Base-by-base conservation (phyloP, 495 filamentous ascomycete genomes). In the Apiosordaria backusii region DNA sequence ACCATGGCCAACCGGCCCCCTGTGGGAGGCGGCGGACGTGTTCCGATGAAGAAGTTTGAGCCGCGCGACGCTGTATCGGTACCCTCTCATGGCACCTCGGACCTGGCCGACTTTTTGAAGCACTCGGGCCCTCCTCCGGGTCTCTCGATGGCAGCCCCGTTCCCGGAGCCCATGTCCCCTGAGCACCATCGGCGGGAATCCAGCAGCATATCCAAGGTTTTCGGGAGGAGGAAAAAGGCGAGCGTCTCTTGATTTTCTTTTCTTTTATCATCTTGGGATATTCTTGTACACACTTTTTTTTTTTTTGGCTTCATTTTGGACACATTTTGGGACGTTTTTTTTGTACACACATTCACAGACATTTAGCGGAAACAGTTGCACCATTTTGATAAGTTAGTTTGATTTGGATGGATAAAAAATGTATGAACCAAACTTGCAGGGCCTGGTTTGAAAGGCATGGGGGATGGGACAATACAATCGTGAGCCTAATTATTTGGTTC, bases 61-160 rank as follows among this genome's bases (percentile, higher is more conserved):
- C 79, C 84, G 4, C 76, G 84, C 27, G 84, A 86, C 18, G 78
- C 84, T 9, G 72, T 77, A 7, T 77, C 77, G 52, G 61, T 72
- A 23, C 60, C 78, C 52, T 65, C 66, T 66, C 67, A 69, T 67
- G 81, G 82, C 26, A 92, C 90, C 3, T 86, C 85, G 52, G 91
- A 93, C 29, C 76, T 96, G 62, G 91, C 92, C 2, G 89, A 91
- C 68, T 96, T 96, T 75, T 78, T 97, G 16, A 86, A 84, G 52
- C 89, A 88, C 66, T 90, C 89, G 23, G 91, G 84, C 21, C 91
- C 92, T n/a, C 90, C 90, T 24, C 72, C 75, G n/a, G 45, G 65
- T 2, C 19, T 50, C 0, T 10, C 57, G 4, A 61, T 72, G 59
- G 59, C 67, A 24, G 67, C 67, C 1, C 66, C 69, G 22, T 55